Conservation (phyloP, 2,329 filamentous ascomycete genomes). For the Colletotrichum zoysiae region DNA sequence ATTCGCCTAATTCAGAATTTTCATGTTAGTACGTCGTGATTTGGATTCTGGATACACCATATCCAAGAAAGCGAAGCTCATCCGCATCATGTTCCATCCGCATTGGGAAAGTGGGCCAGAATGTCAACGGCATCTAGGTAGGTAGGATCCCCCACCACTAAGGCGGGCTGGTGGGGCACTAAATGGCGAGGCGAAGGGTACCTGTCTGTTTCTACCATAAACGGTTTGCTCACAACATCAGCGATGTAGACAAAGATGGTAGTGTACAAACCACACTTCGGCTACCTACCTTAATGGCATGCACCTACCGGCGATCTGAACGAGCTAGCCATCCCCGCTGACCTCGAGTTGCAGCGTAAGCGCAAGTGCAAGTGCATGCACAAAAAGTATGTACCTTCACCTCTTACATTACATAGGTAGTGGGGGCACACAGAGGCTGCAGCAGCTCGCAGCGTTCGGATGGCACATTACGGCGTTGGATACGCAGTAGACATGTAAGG, state of each 20-base stretch:
- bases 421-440: neutral
- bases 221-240: neutral
- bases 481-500: conserved; percentile 28
- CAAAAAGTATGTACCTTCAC: conserved; percentile 7
- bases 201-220: too few relatives aligned
- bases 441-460: conserved; percentile 24
- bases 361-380: conserved; percentile 2
- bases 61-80: neutral
- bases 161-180: too few relatives aligned
- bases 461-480: conserved; percentile 29
- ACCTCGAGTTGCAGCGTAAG: conserved; percentile 21
- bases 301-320: conserved; percentile 33
- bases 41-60: neutral
- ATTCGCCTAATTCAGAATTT: neutral
- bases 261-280: neutral
- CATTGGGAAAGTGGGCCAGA: conserved; percentile 21
- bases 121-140: neutral
- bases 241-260: neutral
- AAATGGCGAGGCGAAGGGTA: neutral
- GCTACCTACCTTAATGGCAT: neutral
- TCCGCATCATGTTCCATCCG: neutral
- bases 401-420: conserved; percentile 27
- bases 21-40: neutral
- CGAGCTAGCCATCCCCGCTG: conserved; percentile 26
- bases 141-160: neutral